Evolutionary conservation across 306 rosid genomes (phyloP), one percentile per base, ranked within the genome.

Genomic region (Glycine tomentella): DNA sequence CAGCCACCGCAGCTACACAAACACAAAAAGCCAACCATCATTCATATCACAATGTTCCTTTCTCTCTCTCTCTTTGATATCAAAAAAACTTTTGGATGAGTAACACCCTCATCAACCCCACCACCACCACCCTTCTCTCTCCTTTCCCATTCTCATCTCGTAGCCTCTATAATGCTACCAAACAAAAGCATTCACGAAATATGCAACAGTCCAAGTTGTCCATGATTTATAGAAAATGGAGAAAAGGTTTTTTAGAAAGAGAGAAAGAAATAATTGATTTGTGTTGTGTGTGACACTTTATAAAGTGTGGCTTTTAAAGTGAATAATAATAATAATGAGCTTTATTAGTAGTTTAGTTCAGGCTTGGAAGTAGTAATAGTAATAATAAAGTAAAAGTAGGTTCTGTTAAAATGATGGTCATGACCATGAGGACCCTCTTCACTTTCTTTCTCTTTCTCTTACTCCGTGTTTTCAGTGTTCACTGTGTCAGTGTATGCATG

Each of bases 11-110:
- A 85, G 79, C 84, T 49, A 82, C 90, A 90, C 89, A 82, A 84
- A 83, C 92, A 88, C 88, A 74, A 79, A 89, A 89, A 55, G 90
- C 91, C 97, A 90, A 90, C 87, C 94, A 87, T 78, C 72, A 83
- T 77, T 78, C 72, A 83, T 77, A 83, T 25, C 31, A 25, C 31
- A 25, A 25, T 25, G 1, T 25, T 25, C 31, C 31, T 25, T 25
- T 25, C 31, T 25, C 44, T 38, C 44, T 72, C 79, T 56, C 81
- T 88, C 77, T 63, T 4, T 66, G n/a, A 67, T 25, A 25, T 67
- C 36, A 42, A 38, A 4, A 5, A 68, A 57, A 81, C 86, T 88
- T 91, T 86, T 88, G 94, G 89, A 90, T 93, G 86, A 89, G 89
- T 89, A 25, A 84, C 87, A 84, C 87, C 31, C 31, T 25, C 82